Conservation (phyloP, 2,329 filamentous ascomycete genomes). For the Cytospora schulzeri region DNA sequence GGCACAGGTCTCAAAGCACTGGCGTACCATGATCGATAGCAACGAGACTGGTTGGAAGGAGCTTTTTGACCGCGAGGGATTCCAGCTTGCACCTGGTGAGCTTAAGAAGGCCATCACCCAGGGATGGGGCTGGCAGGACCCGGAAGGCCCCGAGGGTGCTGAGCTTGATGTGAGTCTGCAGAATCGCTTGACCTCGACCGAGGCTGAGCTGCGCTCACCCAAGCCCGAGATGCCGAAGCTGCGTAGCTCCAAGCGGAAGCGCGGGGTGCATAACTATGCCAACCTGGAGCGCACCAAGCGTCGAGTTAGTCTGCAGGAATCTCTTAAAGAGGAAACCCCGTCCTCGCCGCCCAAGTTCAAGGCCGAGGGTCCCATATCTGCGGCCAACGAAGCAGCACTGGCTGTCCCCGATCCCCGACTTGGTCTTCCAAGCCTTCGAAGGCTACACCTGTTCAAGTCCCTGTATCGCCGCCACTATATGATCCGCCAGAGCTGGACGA, state of each 20-base stretch:
- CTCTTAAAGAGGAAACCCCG: slow-evolving; percentile 45
- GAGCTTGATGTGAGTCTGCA: slow-evolving; percentile 77
- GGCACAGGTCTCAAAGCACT: slow-evolving; percentile 90
- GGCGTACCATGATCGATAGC: slow-evolving; percentile 86
- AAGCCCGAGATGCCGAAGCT: slow-evolving; percentile 49
- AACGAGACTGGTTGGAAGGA: slow-evolving; percentile 97
- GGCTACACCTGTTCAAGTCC: slow-evolving; percentile 93
- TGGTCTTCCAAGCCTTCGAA: slow-evolving; percentile 75
- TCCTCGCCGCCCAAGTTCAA: slow-evolving; percentile 51
- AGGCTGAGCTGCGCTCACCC: slow-evolving; percentile 52
- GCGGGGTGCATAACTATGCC: slow-evolving; percentile 48
- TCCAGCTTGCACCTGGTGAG: slow-evolving; percentile 76
- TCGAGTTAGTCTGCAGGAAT: slow-evolving; percentile 52
- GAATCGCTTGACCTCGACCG: slow-evolving; percentile 54
- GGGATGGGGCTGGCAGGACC: slow-evolving; percentile 98
- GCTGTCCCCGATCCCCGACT: slow-evolving; percentile 82
- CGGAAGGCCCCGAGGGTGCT: slow-evolving; percentile 70
- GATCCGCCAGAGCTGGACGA: slow-evolving; percentile 91
- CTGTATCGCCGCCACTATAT: slow-evolving; percentile 91
- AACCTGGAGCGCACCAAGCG: slow-evolving; percentile 56
- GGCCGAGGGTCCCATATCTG: slow-evolving; percentile 82
- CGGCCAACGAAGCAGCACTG: slow-evolving; percentile 79
- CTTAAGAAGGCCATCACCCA: slow-evolving; percentile 82
- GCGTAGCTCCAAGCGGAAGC: slow-evolving; percentile 59
- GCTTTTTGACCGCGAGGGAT: slow-evolving; percentile 83